Base-by-base conservation (phyloP, 176 grass and related monocot species). In the Neostapfia colusana region DNA sequence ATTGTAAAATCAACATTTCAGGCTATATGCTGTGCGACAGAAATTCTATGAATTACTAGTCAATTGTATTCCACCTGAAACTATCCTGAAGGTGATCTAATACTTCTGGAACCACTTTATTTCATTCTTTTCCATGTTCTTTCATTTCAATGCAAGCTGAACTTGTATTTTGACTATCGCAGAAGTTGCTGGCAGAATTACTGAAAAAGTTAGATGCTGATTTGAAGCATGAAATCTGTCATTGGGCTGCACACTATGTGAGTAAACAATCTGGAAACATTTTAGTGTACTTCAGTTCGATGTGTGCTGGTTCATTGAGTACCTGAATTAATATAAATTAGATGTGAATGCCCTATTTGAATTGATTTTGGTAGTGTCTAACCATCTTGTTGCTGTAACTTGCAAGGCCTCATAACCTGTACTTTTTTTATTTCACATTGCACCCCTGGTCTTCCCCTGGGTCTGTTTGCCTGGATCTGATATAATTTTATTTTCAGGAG, bases 31-130 rank as follows among this genome's bases (percentile, higher is more conserved):
- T 78, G 92, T 99, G 31, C 92, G 95, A 56, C 90, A 90, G 85
- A 99, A 99, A 84, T 79, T 99, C 21, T 99, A 99, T 49, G 95
- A 99, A 71, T 87, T 99, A 73, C 95, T 99, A 65, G 85, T 99
- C 34, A 99, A 99, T 73, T 99, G 92, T 74, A 99, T 95, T 58
- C 95, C 95, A 69, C 92, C 95, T 81, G 95, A 92, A 88, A 90
- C 89, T 63, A 95, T 99, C 70, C 85, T 99, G 65, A 92, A 99
- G 95, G 95, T 95, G 70, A 69, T 70, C 71, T 76, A 62, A 83
- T 70, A 3, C 67, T 79, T 73, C 35, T 15, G 3, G 54, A 34
- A 79, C 63, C 70, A 18, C 44, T 75, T 70, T 64, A 14, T 82
- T 83, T 75, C 4, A 65, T 45, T 43, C 20, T 43, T 41, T 49